Base-by-base conservation (phyloP, 1,284 basidiomycete genomes). In the Sphagnurus paluster region DNA sequence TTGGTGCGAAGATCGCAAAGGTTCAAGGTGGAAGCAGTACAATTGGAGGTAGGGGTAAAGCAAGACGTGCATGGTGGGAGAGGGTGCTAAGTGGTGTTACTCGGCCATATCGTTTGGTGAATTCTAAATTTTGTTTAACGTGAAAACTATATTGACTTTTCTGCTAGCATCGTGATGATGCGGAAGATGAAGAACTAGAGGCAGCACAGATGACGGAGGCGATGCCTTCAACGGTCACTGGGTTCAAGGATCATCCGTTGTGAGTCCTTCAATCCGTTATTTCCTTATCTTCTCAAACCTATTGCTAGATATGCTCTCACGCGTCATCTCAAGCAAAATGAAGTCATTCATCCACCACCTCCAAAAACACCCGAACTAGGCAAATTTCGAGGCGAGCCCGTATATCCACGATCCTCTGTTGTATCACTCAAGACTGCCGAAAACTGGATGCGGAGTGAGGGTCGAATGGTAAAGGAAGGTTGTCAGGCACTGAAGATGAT, bases 211-310 rank as follows among this genome's bases (percentile, higher is more conserved):
- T 90, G 55, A 82, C 80, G 21, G 96, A 98, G 66, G 91, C 88
- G n/a, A 97, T 99, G 92, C 96, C 96, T 0, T 87, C 85, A 9
- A 89, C 90, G 23, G 79, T 98, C 54, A 76, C 75, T 19, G 95
- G 92, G 0, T 99, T 98, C 80, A 98, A 99, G 65, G 89, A 94
- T 59, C 96, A 99, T 67, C 93, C 96, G 1, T 67, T 98, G 84
- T 93, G 56, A 51, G 84, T 62, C 38, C 45, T 16, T 21, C 32
- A 25, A 21, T 55, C 33, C 11, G 23, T 38, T 13, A 53, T 9
- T 6, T 16, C 7, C 8, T 33, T 33, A 13, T 3, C 8, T 16
- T 6, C 11, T 14, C 14, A 8, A 33, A 7, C 4, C 13, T 14
- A 33, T 14, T 33, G n/a, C 2, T 57, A 93, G 90, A 61, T 99